Evolutionary conservation across 768 basidiomycete species (phyloP), one percentile per base, ranked within the genome.

Genomic region (Trametes villosa): DNA sequence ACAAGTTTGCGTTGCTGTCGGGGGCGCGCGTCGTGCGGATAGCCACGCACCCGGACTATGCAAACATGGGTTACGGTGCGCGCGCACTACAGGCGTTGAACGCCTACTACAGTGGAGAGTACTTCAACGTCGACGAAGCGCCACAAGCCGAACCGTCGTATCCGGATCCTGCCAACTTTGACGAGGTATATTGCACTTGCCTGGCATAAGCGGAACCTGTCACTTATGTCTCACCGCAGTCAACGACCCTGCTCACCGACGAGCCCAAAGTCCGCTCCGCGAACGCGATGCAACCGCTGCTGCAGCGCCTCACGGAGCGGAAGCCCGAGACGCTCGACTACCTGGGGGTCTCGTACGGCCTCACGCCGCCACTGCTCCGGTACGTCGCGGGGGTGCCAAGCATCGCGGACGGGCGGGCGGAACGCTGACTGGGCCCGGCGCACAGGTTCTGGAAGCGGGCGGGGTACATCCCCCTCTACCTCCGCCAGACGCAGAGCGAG

Each of bases 1-100:
- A 84, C 66, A 89, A 91, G 71, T 99, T 99, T 75, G 96, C 93
- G 7, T 80, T 84, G 75, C 77, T 99, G 64, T 94, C 92, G 40
- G 97, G 97, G 0, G 96, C 91, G 7, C 79, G 97, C 47, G 78
- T 99, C 24, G 96, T 99, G 17, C 80, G 97, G 58, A 88, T 99
- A 52, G 96, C 97, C 30, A 94, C 92, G 30, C 95, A 97, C 76
- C 97, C 97, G 0, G 96, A 98, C 72, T 96, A 96, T 70, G 86
- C 91, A 38, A 90, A 86, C 67, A 98, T 98, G 96, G 96, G 97
- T 12, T 98, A 98, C 70, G 97, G 97, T 6, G 86, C 91, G 20
- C 83, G 94, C 40, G 93, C 97, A 2, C 75, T 99, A 50, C 83
- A 96, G 63, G 86, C 88, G 0, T 79, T 99, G 50, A 93, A 94